Base-by-base conservation (phyloP, 352 stramenopile genomes). In the Peronospora belbahrii region DNA sequence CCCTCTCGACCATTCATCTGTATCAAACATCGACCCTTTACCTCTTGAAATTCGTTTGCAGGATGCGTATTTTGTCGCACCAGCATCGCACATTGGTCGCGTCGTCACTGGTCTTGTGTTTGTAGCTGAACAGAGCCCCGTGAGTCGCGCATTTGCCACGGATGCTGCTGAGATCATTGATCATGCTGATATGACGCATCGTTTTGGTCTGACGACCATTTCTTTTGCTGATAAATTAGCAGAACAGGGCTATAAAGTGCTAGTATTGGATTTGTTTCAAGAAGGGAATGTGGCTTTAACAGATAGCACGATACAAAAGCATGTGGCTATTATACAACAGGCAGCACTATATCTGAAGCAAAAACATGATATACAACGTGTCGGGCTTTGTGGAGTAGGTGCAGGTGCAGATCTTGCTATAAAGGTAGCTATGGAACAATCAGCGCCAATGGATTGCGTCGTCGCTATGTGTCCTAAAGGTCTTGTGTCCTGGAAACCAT, bases 191-290 rank as follows among this genome's bases (percentile, higher is more conserved):
- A n/a, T n/a, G n/a, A n/a, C n/a, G n/a, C n/a, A 77, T 11, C 45
- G 48, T 13, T 85, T 87, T 40, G 67, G 70, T 0, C 64, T 85
- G 28, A 72, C 75, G 14, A 68, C 60, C 32, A 57, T 85, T 41
- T 78, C 76, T 3, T 94, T 92, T 52, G 83, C 83, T 3, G 83
- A 94, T 53, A 90, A 91, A 34, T 57, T 94, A 38, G 80, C 80
- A 2, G 83, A 94, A 46, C 83, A 94, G 52, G 79, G 80, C 41
- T 94, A 92, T 62, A 92, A 94, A 48, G 80, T 94, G 42, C 52
- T 92, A 33, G 77, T 88, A 40, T 45, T 88, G 42, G 65, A 80
- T 49, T 38, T 79, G 20, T 72, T 71, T 28, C 42, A 47, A n/a
- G 53, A 74, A 33, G 51, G 40, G 4, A 43, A 64, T 22, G 15